Conservation (phyloP, 2,329 filamentous ascomycete species). For the Nannizzia gypsea region DNA sequence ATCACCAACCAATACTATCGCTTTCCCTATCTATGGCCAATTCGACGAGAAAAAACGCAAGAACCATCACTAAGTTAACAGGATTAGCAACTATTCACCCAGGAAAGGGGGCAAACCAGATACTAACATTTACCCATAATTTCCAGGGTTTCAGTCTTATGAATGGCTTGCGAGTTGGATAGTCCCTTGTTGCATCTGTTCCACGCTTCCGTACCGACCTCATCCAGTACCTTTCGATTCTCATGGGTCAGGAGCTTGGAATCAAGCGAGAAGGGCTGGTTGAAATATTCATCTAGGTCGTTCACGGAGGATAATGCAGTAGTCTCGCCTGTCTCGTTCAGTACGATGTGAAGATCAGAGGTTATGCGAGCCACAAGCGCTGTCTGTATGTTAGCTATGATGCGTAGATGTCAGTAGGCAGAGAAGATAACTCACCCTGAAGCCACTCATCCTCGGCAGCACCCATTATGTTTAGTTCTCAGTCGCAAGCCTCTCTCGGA, state of each 20-base stretch:
- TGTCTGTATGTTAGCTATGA: not conserved
- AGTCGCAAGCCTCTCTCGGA: not conserved
- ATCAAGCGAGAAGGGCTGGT: not conserved
- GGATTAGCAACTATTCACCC: not conserved
- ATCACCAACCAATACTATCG: not conserved
- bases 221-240: slow-evolving; percentile 18
- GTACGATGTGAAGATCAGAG: not conserved
- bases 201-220: slow-evolving; percentile 27
- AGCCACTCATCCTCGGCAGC: no score
- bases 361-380: not conserved
- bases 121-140: not conserved
- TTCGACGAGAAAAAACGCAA: slow-evolving; percentile 59
- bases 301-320: not conserved
- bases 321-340: not conserved
- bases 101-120: not conserved
- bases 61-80: slow-evolving; percentile 32
- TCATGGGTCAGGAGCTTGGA: not conserved
- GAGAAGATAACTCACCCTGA: not conserved
- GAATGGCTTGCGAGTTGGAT: slow-evolving; percentile 13
- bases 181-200: slow-evolving; percentile 24
- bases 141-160: not conserved
- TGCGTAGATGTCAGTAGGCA: not conserved
- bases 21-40: slow-evolving; percentile 29
- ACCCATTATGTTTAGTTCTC: not conserved
- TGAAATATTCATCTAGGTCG: not conserved